Conservation (phyloP, 768 basidiomycete genomes). For the Mycena haematopus region DNA sequence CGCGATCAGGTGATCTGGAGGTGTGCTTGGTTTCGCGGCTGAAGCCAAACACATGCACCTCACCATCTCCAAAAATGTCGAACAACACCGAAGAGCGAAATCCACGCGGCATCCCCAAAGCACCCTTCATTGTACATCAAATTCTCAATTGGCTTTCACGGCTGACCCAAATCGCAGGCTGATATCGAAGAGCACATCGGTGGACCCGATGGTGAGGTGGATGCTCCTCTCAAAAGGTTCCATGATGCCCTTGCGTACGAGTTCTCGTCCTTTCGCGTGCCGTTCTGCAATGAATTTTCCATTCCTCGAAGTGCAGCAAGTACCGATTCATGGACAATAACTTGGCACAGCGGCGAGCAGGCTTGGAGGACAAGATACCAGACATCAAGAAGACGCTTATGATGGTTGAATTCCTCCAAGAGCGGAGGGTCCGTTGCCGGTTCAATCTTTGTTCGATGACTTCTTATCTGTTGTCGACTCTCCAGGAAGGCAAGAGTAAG, state of each 20-base stretch:
- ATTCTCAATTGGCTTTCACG: neutral
- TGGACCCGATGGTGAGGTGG: constrained; percentile 77
- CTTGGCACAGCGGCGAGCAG: constrained; percentile 75
- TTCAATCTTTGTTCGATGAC: neutral
- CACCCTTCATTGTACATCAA: constrained; percentile 88
- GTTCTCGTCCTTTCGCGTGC: constrained; percentile 13
- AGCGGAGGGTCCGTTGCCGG: constrained; percentile 61
- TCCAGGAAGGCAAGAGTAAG: constrained; percentile 67
- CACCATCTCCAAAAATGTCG: constrained; percentile 1
- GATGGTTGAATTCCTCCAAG: constrained; percentile 85
- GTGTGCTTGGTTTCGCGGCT: neutral
- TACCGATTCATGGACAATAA: constrained; percentile 98
- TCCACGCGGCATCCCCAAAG: constrained; percentile 92
- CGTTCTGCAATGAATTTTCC: constrained; percentile 19
- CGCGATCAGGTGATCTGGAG: constrained; percentile 22
- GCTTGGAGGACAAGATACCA: constrained; percentile 93
- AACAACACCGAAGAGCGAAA: constrained; percentile 59
- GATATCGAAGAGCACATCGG: constrained; percentile 89
- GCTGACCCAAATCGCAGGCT: constrained; percentile 53
- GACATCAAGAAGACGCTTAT: constrained; percentile 92
- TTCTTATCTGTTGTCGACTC: constrained; percentile 9
- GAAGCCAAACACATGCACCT: constrained; percentile 1
- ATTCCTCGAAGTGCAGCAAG: constrained; percentile 71
- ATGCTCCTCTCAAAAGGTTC: constrained; percentile 77
- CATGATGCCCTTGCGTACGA: constrained; percentile 95